phyloP scores from a whole-genome alignment of 1,284 basidiomycete genomes.

The Termitomyces sp. region DNA sequence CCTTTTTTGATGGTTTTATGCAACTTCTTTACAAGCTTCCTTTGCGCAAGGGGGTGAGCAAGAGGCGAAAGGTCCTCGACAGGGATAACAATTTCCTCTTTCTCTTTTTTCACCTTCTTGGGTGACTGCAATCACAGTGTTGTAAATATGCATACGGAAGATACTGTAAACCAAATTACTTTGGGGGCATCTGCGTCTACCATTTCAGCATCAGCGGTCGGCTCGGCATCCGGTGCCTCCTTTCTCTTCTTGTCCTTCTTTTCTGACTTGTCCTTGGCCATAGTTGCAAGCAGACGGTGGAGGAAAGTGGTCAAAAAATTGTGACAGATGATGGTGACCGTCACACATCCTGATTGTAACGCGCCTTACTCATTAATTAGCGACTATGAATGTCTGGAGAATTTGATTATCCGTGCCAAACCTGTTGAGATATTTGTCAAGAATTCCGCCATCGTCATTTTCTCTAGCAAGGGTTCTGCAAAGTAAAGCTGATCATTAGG shows the following conservation, averaged over 20 bases:
- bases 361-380: conserved; percentile 1
- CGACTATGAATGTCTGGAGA: not conserved
- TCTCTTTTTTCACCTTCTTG: conserved; percentile 53
- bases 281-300: conserved; percentile 20
- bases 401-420: conserved; percentile 1
- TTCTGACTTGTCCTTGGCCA: conserved; percentile 70
- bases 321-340: conserved; percentile 21
- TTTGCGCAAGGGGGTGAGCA: conserved; percentile 85
- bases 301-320: conserved; percentile 12
- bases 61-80: conserved; percentile 84
- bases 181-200: conserved; percentile 40
- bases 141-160: conserved; percentile 4
- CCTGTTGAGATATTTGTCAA: conserved; percentile 42
- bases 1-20: conserved; percentile 93
- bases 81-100: conserved; percentile 65
- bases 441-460: conserved; percentile 61
- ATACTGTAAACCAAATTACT: conserved; percentile 27
- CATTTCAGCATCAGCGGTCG: conserved; percentile 49
- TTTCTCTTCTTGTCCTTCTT: conserved; percentile 62
- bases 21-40: conserved; percentile 88
- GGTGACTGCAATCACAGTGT: conserved; percentile 34
- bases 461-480: conserved; percentile 67
- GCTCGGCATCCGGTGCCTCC: conserved; percentile 37
- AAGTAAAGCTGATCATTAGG: conserved; percentile 64
- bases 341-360: conserved; percentile 6